Conservation (phyloP, 306 rosid species). For the Castanea crenata region DNA sequence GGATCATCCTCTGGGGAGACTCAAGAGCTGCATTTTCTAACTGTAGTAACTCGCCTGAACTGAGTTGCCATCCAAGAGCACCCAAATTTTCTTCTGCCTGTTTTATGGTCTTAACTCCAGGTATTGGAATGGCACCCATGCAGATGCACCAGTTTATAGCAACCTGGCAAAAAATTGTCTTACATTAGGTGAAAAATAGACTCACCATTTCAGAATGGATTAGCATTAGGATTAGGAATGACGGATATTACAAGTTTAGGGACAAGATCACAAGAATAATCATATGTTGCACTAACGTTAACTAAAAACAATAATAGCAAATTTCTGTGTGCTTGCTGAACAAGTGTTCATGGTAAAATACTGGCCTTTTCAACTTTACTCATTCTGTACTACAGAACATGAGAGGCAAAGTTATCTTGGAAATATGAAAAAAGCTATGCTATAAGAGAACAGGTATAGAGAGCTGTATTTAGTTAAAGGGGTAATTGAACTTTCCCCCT, state of each 20-base stretch:
- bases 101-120: conserved; percentile 81
- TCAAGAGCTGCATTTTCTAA: conserved; percentile 64
- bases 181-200: conserved; percentile 12
- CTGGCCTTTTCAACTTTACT: background rate
- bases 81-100: conserved; percentile 88
- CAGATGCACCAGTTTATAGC: conserved; percentile 95
- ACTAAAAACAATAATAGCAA: background rate
- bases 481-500: too few species aligned
- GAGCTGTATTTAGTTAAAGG: background rate
- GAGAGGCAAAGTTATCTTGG: background rate
- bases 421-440: background rate
- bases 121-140: conserved; percentile 83
- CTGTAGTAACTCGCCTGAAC: conserved; percentile 55
- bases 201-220: background rate
- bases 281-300: background rate
- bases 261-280: background rate
- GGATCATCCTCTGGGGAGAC: conserved; percentile 80
- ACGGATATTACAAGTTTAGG: background rate
- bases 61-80: conserved; percentile 82
- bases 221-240: background rate
- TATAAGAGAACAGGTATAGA: background rate
- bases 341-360: background rate
- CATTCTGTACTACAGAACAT: background rate
- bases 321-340: background rate
- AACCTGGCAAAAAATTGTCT: conserved; percentile 46